Evolutionary conservation across 192 early-diverging fungal species (phyloP).

Genomic region (Chytriomyces sp.): DNA sequence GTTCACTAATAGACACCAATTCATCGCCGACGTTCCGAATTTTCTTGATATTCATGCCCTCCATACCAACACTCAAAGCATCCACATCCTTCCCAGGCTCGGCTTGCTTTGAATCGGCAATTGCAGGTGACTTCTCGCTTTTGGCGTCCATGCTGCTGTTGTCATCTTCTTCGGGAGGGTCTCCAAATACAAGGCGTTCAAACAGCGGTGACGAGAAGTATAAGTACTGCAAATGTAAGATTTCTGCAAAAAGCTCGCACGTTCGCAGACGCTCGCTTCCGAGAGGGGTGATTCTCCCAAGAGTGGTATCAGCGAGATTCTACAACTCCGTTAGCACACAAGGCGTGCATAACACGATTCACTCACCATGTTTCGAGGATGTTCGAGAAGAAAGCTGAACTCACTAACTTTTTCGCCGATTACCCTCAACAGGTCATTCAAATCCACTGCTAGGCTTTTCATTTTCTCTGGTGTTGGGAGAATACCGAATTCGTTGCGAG

Average conservation of each 20-base stretch:
- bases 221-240: constrained; percentile 81
- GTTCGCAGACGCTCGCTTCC: constrained; percentile 95
- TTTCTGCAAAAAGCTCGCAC: constrained; percentile 98
- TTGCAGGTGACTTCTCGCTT: too few species aligned
- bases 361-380: constrained; percentile 74
- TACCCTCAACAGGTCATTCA: constrained; percentile 90
- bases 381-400: constrained; percentile 74
- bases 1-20: constrained; percentile 51
- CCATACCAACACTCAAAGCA: neutral
- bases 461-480: constrained; percentile 56
- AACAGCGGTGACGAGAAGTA: constrained; percentile 62
- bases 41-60: constrained; percentile 18
- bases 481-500: constrained; percentile 21
- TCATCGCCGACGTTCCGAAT: constrained; percentile 53
- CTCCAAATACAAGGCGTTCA: constrained; percentile 46
- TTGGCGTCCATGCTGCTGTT: constrained; percentile 3
- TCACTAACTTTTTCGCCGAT: constrained; percentile 75
- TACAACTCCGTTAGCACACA: too few species aligned
- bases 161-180: constrained; percentile 27
- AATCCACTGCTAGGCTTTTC: constrained; percentile 62
- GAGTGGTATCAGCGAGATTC: constrained; percentile 71
- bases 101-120: neutral
- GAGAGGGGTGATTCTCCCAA: constrained; percentile 78
- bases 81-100: neutral
- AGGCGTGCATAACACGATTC: neutral